These are phyloP conservation scores for Leucosporidium yakuticum DNA, from an alignment of 768 basidiomycete genomes.

Conservation along the genomic window DNA sequence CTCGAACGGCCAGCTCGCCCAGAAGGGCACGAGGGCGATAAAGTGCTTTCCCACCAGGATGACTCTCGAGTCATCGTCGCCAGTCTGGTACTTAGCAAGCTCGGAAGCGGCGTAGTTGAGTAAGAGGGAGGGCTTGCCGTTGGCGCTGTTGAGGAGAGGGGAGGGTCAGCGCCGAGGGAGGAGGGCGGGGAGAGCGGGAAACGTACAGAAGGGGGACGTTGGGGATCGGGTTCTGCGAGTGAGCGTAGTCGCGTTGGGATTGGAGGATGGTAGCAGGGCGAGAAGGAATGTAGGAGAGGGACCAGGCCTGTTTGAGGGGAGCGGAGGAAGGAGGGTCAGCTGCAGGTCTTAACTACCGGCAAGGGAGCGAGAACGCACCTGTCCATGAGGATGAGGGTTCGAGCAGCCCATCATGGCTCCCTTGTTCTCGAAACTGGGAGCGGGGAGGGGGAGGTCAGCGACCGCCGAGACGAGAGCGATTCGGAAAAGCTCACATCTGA, in stretches of 20 bases:
- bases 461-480: background rate
- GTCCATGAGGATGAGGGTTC: conserved; percentile 90
- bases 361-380: conserved; percentile 57
- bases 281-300: conserved; percentile 64
- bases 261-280: conserved; percentile 47
- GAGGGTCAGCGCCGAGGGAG: background rate
- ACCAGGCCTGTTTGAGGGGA: conserved; percentile 28
- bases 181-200: too few species aligned
- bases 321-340: too few species aligned
- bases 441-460: background rate
- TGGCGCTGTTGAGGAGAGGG: conserved; percentile 7
- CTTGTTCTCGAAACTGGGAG: conserved; percentile 59
- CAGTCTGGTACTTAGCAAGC: conserved; percentile 49
- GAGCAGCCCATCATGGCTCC: conserved; percentile 92
- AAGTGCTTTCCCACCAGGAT: conserved; percentile 69
- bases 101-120: conserved; percentile 41
- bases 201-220: conserved; percentile 27
- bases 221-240: background rate
- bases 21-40: conserved; percentile 84
- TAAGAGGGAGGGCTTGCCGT: conserved; percentile 37
- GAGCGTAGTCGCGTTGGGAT: conserved; percentile 27
- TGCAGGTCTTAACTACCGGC: too few species aligned
- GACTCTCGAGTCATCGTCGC: conserved; percentile 50
- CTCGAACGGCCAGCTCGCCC: conserved; percentile 94
- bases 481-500: conserved; percentile 31